A percentile compares a stretch with the other conserved stretches of the same genome.
Conservation (phyloP, 225 moss, liverwort and hornwort species). For the Lunularia cruciata region DNA sequence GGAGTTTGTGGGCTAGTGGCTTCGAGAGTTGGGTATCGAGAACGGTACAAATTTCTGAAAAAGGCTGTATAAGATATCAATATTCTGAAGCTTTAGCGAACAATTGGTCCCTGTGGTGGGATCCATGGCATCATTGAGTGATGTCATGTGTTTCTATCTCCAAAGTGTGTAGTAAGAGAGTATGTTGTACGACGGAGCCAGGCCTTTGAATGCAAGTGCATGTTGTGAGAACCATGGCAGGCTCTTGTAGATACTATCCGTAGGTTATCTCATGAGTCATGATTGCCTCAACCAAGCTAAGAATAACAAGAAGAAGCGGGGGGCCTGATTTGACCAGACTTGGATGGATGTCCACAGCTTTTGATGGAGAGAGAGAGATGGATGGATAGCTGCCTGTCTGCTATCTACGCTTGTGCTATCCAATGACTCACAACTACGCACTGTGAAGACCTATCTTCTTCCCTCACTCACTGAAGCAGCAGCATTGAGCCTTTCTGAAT, state of each 20-base stretch:
- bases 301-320: slow-evolving; percentile 2
- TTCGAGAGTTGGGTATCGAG: slow-evolving; percentile 27
- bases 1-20: slow-evolving; percentile 26
- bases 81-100: slow-evolving; percentile 29
- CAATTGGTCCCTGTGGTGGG: slow-evolving; percentile 49
- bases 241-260: slow-evolving; percentile 28
- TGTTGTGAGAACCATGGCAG: slow-evolving; percentile 16
- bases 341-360: slow-evolving; percentile 18
- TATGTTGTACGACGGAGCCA: slow-evolving; percentile 18
- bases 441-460: slow-evolving; percentile 7
- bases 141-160: slow-evolving; percentile 35
- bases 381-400: slow-evolving; percentile 1
- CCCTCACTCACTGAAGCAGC: no score
- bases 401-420: not conserved
- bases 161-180: slow-evolving; percentile 6
- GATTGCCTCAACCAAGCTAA: slow-evolving; percentile 28
- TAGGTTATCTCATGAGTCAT: slow-evolving; percentile 19
- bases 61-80: slow-evolving; percentile 34
- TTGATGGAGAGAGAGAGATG: not conserved
- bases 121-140: slow-evolving; percentile 51
- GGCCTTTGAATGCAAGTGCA: slow-evolving; percentile 22
- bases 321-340: slow-evolving; percentile 16
- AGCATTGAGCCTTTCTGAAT: not conserved
- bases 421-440: not conserved
- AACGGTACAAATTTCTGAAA: slow-evolving; percentile 26